Conservation (phyloP, 805 yeast genomes). For the Jamesozyma rosinii region DNA sequence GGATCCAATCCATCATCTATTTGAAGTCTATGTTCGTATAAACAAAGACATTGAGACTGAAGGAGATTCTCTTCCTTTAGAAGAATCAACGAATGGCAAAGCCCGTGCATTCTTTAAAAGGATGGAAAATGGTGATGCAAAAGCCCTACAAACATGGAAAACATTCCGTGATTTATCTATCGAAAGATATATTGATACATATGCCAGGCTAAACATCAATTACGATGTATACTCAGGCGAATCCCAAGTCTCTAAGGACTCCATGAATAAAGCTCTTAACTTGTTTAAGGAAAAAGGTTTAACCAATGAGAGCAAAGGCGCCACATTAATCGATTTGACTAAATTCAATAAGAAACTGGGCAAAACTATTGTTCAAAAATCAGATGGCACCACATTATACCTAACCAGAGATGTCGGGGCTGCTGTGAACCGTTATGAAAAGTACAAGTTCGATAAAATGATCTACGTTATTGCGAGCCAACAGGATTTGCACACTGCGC, state of each 20-base stretch:
- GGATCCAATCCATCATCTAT: slow-evolving; percentile 89
- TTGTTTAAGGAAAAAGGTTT: slow-evolving; percentile 57
- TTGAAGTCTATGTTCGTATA: slow-evolving; percentile 81
- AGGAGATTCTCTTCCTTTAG: slow-evolving; percentile 40
- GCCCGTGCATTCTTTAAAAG: slow-evolving; percentile 79
- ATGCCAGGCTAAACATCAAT: slow-evolving; percentile 80
- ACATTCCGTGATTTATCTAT: slow-evolving; percentile 83
- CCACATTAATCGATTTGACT: slow-evolving; percentile 75
- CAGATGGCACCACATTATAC: slow-evolving; percentile 90
- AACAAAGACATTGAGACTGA: slow-evolving; percentile 62
- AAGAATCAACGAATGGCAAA: slow-evolving; percentile 55
- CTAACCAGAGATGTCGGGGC: slow-evolving; percentile 94
- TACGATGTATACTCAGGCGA: slow-evolving; percentile 91
- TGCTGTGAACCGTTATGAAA: slow-evolving; percentile 79
- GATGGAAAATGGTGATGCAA: slow-evolving; percentile 89
- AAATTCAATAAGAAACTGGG: slow-evolving; percentile 84
- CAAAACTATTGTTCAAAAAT: slow-evolving; percentile 81
- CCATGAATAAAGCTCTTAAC: slow-evolving; percentile 56
- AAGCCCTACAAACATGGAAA: slow-evolving; percentile 72
- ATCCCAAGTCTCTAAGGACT: slow-evolving; percentile 75
- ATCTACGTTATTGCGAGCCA: slow-evolving; percentile 91
- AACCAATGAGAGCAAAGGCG: slow-evolving; percentile 82
- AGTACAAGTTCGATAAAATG: slow-evolving; percentile 86
- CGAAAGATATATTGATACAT: slow-evolving; percentile 73
- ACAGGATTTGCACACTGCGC: slow-evolving; percentile 89